Evolutionary conservation across 2,329 filamentous ascomycete species (phyloP).

Genomic region (Pseudonectria buxi): DNA sequence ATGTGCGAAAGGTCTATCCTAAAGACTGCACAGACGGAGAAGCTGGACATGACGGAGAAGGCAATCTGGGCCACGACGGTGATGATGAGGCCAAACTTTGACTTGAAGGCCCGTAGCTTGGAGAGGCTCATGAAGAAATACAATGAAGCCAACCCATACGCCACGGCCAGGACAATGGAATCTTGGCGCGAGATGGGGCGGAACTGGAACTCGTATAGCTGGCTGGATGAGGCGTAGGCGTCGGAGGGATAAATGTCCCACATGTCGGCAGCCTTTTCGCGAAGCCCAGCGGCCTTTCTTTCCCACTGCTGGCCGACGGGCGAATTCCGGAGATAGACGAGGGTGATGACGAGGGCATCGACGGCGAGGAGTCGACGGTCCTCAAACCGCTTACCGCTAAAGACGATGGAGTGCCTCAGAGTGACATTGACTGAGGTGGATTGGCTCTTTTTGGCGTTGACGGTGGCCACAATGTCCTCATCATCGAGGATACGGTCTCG

Average conservation of each 20-base stretch:
- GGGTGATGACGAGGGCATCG: slow-evolving; percentile 71
- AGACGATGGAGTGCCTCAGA: slow-evolving; percentile 70
- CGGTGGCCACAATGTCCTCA: slow-evolving; percentile 57
- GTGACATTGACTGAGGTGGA: slow-evolving; percentile 67
- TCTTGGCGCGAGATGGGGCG: slow-evolving; percentile 64
- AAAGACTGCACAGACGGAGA: slow-evolving; percentile 70
- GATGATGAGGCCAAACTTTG: slow-evolving; percentile 63
- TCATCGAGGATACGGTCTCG: slow-evolving; percentile 51
- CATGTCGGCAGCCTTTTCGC: slow-evolving; percentile 39
- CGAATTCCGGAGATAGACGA: slow-evolving; percentile 62
- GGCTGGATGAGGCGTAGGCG: slow-evolving; percentile 46
- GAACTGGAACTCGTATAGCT: slow-evolving; percentile 73
- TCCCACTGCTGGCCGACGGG: slow-evolving; percentile 62
- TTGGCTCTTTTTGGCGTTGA: slow-evolving; percentile 57
- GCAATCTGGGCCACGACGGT: slow-evolving; percentile 64
- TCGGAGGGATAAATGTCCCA: slow-evolving; percentile 62
- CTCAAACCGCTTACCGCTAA: slow-evolving; percentile 72
- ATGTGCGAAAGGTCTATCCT: slow-evolving; percentile 70
- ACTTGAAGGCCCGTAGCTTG: slow-evolving; percentile 68
- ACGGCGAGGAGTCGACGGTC: slow-evolving; percentile 61
- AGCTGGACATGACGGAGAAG: slow-evolving; percentile 69
- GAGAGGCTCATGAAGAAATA: slow-evolving; percentile 64
- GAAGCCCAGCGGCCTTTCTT: slow-evolving; percentile 47
- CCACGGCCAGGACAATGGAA: slow-evolving; percentile 54
- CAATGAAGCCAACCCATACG: slow-evolving; percentile 55